Conservation (phyloP, 768 basidiomycete genomes). For the Hortiboletus campestris region DNA sequence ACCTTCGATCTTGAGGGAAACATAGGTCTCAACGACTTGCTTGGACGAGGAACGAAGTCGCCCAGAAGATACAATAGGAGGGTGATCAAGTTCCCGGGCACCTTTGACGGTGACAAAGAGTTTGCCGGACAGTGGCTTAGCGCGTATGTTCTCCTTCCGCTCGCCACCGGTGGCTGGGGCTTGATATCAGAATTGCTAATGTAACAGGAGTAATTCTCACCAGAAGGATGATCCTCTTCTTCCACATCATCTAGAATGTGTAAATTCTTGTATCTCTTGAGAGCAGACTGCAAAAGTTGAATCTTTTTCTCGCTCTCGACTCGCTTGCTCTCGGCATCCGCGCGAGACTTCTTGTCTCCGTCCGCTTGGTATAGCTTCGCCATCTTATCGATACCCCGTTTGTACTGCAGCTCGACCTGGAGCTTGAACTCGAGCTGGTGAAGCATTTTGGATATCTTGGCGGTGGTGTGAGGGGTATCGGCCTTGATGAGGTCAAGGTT, state of each 20-base stretch:
- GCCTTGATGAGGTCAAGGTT: constrained; percentile 96
- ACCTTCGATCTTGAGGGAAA: constrained; percentile 95
- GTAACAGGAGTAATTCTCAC: constrained; percentile 33
- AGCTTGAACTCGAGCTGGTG: constrained; percentile 99
- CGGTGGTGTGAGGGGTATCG: constrained; percentile 93
- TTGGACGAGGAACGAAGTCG: constrained; percentile 78
- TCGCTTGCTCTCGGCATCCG: constrained; percentile 90
- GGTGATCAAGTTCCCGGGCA: constrained; percentile 94
- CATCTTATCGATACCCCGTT: constrained; percentile 99
- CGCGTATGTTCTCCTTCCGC: constrained; percentile 87
- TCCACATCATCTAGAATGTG: constrained; percentile 89
- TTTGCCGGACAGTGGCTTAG: constrained; percentile 93
- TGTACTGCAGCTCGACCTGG: constrained; percentile 97
- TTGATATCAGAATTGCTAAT: constrained; percentile 26
- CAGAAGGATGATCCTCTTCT: constrained; percentile 74
- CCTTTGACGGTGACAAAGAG: constrained; percentile 84
- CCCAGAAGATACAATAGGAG: constrained; percentile 62
- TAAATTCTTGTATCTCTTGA: constrained; percentile 94
- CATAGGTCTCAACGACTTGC: constrained; percentile 75
- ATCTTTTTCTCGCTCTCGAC: constrained; percentile 97
- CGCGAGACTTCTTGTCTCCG: constrained; percentile 93
- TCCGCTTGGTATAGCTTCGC: constrained; percentile 93
- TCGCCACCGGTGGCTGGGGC: constrained; percentile 68
- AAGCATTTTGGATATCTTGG: constrained; percentile 96
- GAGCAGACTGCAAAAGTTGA: constrained; percentile 83